A percentile compares a stretch with the other conserved stretches of the same genome.
Evolutionary conservation across 139 green algal species (phyloP).

Genomic region (Picochlorum sp.): DNA sequence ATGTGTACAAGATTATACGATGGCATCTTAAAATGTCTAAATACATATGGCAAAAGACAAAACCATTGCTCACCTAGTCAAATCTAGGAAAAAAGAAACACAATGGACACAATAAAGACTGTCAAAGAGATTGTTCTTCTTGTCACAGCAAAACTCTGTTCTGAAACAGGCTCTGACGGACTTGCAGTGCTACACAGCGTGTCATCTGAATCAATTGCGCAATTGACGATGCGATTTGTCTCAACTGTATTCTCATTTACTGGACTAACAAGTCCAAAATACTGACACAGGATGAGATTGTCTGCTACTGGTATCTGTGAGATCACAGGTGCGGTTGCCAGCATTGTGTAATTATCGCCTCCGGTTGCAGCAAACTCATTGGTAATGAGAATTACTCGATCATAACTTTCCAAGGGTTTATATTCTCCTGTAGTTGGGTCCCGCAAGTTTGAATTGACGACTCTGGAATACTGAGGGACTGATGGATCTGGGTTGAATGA

Average conservation of each 20-base stretch:
- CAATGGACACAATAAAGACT: no score
- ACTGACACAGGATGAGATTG: not conserved
- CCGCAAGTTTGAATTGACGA: not conserved
- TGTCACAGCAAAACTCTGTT: no score
- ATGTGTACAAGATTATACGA: no score
- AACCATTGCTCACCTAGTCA: no score
- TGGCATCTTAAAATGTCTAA: no score
- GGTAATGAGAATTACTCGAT: not conserved
- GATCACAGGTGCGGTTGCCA: not conserved
- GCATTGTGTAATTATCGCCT: not conserved
- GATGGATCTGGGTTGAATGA: not conserved
- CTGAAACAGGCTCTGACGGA: no score
- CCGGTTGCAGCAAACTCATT: not conserved
- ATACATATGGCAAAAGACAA: no score
- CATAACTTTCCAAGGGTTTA: not conserved
- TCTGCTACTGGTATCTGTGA: not conserved
- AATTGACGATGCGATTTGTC: no score
- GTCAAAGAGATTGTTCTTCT: no score
- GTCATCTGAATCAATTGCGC: no score
- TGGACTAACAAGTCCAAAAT: not conserved
- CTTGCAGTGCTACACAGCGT: no score
- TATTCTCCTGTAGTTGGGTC: not conserved
- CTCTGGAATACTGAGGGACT: not conserved
- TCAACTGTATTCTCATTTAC: not conserved
- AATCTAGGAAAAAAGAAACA: no score